phyloP scores from a whole-genome alignment of 2,329 filamentous ascomycete species.

The Fusarium albidum region DNA sequence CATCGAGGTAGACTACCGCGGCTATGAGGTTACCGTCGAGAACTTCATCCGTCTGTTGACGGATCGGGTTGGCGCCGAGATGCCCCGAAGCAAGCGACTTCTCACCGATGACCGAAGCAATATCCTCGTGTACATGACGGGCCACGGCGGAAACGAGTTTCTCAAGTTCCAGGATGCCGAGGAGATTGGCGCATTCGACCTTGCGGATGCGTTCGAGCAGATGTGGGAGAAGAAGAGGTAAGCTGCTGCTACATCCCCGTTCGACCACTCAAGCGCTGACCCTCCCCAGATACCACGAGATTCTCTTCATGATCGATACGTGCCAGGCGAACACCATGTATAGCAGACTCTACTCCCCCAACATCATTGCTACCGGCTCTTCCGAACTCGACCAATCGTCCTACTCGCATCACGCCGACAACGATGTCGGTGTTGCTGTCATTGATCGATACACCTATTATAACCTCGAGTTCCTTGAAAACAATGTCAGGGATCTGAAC shows the following conservation, averaged over 20 bases:
- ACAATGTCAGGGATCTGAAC: slow-evolving; percentile 83
- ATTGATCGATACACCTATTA: slow-evolving; percentile 99
- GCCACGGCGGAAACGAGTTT: slow-evolving; percentile 97
- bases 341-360: slow-evolving; percentile 95
- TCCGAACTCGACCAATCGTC: slow-evolving; percentile 95
- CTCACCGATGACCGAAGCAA: slow-evolving; percentile 96
- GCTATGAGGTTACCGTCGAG: slow-evolving; percentile 98
- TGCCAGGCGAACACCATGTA: slow-evolving; percentile 99
- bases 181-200: slow-evolving; percentile 94
- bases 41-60: slow-evolving; percentile 97
- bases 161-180: slow-evolving; percentile 98
- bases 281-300: slow-evolving; percentile 80
- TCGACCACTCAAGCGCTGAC: slow-evolving; percentile 6
- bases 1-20: slow-evolving; percentile 97
- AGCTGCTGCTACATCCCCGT: slow-evolving; percentile 28
- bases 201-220: slow-evolving; percentile 97
- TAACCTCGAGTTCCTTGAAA: slow-evolving; percentile 95
- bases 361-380: slow-evolving; percentile 97
- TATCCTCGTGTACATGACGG: slow-evolving; percentile 98
- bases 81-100: slow-evolving; percentile 91
- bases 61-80: slow-evolving; percentile 92
- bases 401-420: slow-evolving; percentile 97
- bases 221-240: slow-evolving; percentile 99
- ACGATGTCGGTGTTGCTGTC: slow-evolving; percentile 96
- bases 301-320: slow-evolving; percentile 99